These are phyloP conservation scores for Aspergillus cejpii DNA, from an alignment of 2,329 filamentous ascomycete species.

Conservation along the genomic window DNA sequence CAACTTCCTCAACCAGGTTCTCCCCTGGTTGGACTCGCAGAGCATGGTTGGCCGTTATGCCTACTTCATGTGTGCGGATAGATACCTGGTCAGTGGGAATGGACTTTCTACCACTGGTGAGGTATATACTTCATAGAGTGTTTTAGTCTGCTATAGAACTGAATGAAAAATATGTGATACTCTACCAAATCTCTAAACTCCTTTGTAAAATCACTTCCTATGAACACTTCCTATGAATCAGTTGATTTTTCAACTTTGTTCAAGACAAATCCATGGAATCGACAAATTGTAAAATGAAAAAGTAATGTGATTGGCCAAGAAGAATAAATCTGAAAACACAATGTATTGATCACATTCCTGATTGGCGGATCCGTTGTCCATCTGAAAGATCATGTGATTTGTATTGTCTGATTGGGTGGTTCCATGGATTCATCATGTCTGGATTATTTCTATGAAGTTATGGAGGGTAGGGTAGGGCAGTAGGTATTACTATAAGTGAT, in stretches of 20 bases:
- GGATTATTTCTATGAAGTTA: too few species aligned
- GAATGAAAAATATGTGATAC: background rate
- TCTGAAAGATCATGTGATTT: too few species aligned
- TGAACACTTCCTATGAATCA: background rate
- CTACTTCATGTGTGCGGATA: constrained; percentile 37
- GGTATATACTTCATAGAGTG: constrained; percentile 18
- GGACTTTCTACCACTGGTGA: constrained; percentile 26
- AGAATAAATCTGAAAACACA: background rate
- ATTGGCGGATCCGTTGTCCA: background rate
- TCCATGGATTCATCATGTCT: too few species aligned
- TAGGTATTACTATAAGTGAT: too few species aligned
- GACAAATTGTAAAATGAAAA: background rate
- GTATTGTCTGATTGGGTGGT: too few species aligned
- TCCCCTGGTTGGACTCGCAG: constrained; percentile 37
- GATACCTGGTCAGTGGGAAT: constrained; percentile 26
- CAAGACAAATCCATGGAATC: background rate
- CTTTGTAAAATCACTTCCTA: background rate
- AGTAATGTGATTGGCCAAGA: background rate
- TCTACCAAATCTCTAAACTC: background rate
- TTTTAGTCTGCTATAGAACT: background rate
- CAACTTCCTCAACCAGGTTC: constrained; percentile 34
- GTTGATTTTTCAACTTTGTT: too few species aligned
- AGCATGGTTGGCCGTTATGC: constrained; percentile 38
- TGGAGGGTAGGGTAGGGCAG: too few species aligned
- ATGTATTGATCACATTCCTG: background rate